Percentiles rank a stretch among this genome's conserved stretches.
phyloP scores from a whole-genome alignment of 768 basidiomycete species.

The Leccinum fibrillosum region DNA sequence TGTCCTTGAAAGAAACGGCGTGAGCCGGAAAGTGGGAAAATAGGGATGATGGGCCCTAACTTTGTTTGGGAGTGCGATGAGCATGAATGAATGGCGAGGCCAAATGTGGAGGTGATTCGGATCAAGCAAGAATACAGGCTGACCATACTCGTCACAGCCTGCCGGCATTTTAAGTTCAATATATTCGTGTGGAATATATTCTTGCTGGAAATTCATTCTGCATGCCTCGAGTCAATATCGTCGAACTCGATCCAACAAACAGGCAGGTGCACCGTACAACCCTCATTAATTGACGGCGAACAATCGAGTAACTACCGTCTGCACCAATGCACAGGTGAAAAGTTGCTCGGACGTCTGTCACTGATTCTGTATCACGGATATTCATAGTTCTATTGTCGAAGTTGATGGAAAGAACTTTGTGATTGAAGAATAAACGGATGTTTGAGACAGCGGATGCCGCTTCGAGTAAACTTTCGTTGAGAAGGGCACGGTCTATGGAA shows the following conservation, averaged over 20 bases:
- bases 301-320: conserved; percentile 91
- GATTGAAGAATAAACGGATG: conserved; percentile 72
- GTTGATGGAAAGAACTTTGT: conserved; percentile 75
- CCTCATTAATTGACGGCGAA: conserved; percentile 93
- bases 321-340: conserved; percentile 89
- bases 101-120: conserved; percentile 98
- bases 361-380: conserved; percentile 45
- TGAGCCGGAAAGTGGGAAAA: conserved; percentile 27
- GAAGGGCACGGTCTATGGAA: conserved; percentile 84
- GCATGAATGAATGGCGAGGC: conserved; percentile 99
- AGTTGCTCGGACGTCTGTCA: conserved; percentile 41
- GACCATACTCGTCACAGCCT: conserved; percentile 56
- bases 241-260: conserved; percentile 6
- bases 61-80: conserved; percentile 97
- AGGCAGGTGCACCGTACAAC: conserved; percentile 68
- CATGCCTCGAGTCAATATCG: conserved; percentile 20
- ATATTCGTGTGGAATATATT: conserved; percentile 95
- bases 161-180: conserved; percentile 95
- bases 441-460: conserved; percentile 62
- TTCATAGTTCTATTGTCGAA: conserved; percentile 62
- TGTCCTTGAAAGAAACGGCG: conserved; percentile 58
- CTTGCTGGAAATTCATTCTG: conserved; percentile 94
- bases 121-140: conserved; percentile 77
- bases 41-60: conserved; percentile 42
- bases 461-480: conserved; percentile 83